These are phyloP conservation scores for Alisma plantagoaquatica DNA, from an alignment of 106 monocot species.

Conservation along the genomic window DNA sequence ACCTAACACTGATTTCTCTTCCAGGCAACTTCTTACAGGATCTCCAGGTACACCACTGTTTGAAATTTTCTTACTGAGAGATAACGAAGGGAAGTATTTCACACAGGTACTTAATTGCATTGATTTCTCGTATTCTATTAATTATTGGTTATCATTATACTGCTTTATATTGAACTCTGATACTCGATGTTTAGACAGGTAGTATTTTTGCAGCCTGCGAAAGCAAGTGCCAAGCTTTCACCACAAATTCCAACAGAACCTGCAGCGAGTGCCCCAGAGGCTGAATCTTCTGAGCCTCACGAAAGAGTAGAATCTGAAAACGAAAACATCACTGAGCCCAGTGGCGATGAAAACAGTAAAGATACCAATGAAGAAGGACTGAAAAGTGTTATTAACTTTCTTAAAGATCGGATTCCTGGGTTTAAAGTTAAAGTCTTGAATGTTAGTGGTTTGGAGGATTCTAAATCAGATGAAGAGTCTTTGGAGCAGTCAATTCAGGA, in stretches of 20 bases:
- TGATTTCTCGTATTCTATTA: not conserved
- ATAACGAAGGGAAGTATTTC: conserved; percentile 50
- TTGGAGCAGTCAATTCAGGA: conserved; percentile 46
- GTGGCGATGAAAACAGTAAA: conserved; percentile 15
- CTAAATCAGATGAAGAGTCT: conserved; percentile 43
- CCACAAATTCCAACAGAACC: conserved; percentile 16
- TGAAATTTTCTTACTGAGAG: conserved; percentile 88
- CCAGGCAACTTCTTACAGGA: conserved; percentile 75
- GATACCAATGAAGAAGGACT: conserved; percentile 61
- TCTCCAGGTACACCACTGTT: conserved; percentile 69
- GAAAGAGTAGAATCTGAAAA: conserved; percentile 8
- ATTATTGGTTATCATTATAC: not conserved
- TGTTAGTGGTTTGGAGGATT: conserved; percentile 40
- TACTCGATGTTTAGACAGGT: conserved; percentile 39
- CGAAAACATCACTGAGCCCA: conserved; percentile 12
- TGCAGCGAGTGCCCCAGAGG: conserved; percentile 8
- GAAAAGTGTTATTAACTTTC: conserved; percentile 61
- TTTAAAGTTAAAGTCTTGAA: conserved; percentile 77
- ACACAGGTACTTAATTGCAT: conserved; percentile 42
- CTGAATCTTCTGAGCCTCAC: conserved; percentile 22
- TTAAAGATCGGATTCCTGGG: conserved; percentile 76
- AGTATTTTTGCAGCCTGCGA: conserved; percentile 54
- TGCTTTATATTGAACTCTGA: not conserved
- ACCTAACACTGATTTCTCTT: too few relatives aligned
- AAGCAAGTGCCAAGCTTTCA: conserved; percentile 34